Evolutionary conservation across 176 grass and related monocot species (phyloP).

Genomic region (Juncus effusus): DNA sequence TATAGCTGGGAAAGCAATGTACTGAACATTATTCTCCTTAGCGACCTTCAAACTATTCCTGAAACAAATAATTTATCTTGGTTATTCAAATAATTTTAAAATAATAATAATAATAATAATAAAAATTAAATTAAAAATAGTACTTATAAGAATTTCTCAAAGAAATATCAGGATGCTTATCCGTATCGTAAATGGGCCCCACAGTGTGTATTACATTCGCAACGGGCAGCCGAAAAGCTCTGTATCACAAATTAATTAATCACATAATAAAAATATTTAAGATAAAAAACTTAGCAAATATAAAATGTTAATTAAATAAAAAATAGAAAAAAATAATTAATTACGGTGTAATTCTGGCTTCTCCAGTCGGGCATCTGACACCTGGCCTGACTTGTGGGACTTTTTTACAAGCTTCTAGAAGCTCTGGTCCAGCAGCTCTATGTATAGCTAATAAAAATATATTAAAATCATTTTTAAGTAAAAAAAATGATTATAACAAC

Average conservation of each 20-base stretch:
- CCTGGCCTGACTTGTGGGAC: conserved; percentile 62
- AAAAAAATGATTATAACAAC: no score
- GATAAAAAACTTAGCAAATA: conserved; percentile 8
- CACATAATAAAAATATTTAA: background rate
- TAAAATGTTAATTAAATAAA: background rate
- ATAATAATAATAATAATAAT: background rate
- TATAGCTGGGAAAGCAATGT: conserved; percentile 92
- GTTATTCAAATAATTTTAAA: conserved; percentile 18
- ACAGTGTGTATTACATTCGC: conserved; percentile 86
- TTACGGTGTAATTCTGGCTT: conserved; percentile 86
- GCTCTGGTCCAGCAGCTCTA: conserved; percentile 82
- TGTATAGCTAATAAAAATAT: conserved; percentile 63
- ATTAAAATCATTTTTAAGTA: background rate
- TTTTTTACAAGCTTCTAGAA: conserved; percentile 59
- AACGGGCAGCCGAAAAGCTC: conserved; percentile 74
- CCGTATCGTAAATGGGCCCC: conserved; percentile 73
- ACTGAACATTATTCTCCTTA: conserved; percentile 78
- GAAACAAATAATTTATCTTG: conserved; percentile 36
- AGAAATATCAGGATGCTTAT: conserved; percentile 53
- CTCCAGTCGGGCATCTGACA: conserved; percentile 79
- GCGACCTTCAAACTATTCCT: conserved; percentile 96
- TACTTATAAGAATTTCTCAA: conserved; percentile 83
- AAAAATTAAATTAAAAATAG: background rate
- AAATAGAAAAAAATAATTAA: conserved; percentile 25
- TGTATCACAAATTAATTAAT: conserved; percentile 30